Evolutionary conservation across 2,329 filamentous ascomycete genomes (phyloP), one percentile per base, ranked within the genome.

Genomic region (Ilyonectria destructans): DNA sequence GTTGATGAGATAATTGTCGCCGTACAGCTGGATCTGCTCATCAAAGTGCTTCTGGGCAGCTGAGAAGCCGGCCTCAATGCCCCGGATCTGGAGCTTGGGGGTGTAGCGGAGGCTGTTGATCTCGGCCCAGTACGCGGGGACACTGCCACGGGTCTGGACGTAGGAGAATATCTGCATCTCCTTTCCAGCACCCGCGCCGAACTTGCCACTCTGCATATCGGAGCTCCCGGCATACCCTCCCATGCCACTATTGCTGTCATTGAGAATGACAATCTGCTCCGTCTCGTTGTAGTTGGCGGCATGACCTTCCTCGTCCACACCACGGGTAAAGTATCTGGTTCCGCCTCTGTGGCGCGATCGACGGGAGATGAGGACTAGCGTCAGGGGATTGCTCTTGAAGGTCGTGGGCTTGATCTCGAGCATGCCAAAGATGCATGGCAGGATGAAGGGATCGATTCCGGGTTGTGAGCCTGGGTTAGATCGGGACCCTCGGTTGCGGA

Each of bases 211-310:
- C 76, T 93, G 89, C 85, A 93, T 92, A 21, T 92, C 90, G 66
- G 89, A 87, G 74, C 92, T 92, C 60, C 93, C 93, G 57, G 92
- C 92, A 80, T 93, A 97, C 7, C 95, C 95, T 46, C 93, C 91
- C 49, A 96, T 83, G 1, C 92, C 92, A 65, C 90, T 90, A 55
- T 89, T 87, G 62, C 85, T 88, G 81, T 98, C 96, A 76, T 98
- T 98, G 74, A 98, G 82, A 43, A 99, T 90, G 68, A 97, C 87
- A 37, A 96, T 87, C 80, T 99, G 96, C 80, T 99, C 96, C 0
- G 96, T 98, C 85, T 99, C 96, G 79, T 99, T 99, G 87, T 96
- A 99, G 81, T 99, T 99, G 72, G 96, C 94, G n/a, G 96, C 96
- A 80, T 98, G 91, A 26, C 96, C 96, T 69, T 96, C 87, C 72